Conservation (phyloP, 768 basidiomycete species). For the Mycena belliarum region DNA sequence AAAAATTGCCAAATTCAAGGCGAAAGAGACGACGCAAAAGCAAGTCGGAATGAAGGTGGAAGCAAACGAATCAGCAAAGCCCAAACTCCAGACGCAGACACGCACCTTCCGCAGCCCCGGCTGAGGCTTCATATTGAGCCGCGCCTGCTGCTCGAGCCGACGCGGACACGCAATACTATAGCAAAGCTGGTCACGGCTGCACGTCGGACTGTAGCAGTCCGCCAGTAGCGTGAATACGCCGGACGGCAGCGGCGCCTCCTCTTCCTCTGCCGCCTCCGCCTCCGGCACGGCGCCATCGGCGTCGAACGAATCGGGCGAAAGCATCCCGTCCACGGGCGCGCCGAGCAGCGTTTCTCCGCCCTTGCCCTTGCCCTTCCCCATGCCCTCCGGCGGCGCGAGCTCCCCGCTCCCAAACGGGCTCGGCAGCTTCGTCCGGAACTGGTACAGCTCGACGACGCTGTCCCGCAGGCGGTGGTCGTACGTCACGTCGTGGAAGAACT, state of each 20-base stretch:
- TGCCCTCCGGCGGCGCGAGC: conserved; percentile 42
- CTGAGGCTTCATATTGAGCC: conserved; percentile 92
- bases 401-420: conserved; percentile 87
- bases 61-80: no score
- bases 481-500: conserved; percentile 99
- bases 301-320: conserved; percentile 18
- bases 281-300: conserved; percentile 23
- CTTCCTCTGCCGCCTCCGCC: conserved; percentile 30
- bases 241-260: conserved; percentile 76
- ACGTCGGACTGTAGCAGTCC: conserved; percentile 98
- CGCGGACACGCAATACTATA: conserved; percentile 97
- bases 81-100: background rate
- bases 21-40: no score
- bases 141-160: conserved; percentile 89
- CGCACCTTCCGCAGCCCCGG: conserved; percentile 73
- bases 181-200: conserved; percentile 90
- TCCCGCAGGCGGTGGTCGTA: conserved; percentile 96
- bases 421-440: conserved; percentile 81
- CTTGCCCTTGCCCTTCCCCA: conserved; percentile 25
- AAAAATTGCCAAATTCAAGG: no score
- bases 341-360: conserved; percentile 23
- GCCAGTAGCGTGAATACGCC: conserved; percentile 97
- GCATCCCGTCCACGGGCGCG: conserved; percentile 11
- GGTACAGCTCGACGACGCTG: conserved; percentile 86
- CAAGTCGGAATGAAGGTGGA: no score